phyloP scores from a whole-genome alignment of 2,329 filamentous ascomycete genomes.

The Botrytis porri region DNA sequence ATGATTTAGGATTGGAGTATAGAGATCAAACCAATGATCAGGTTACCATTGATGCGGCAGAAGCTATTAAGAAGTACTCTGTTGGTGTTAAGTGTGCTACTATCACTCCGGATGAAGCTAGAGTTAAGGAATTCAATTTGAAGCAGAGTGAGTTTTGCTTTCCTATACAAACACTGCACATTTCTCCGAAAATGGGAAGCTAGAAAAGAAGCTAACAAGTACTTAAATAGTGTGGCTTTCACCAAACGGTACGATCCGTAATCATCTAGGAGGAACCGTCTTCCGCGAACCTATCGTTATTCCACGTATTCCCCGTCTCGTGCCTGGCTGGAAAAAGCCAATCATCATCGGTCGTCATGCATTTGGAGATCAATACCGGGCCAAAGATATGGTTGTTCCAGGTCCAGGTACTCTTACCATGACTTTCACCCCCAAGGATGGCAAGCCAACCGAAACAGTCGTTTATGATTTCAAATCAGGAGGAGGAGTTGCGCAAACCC shows the following conservation, averaged over 20 bases:
- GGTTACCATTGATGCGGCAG: slow-evolving; percentile 90
- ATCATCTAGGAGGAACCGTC: slow-evolving; percentile 82
- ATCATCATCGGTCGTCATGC: slow-evolving; percentile 99
- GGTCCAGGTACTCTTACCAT: slow-evolving; percentile 87
- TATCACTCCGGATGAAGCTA: slow-evolving; percentile 95
- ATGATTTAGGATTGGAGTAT: slow-evolving; percentile 89
- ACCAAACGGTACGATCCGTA: slow-evolving; percentile 86
- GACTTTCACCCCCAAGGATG: slow-evolving; percentile 86
- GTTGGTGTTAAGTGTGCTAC: slow-evolving; percentile 99
- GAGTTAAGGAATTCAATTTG: slow-evolving; percentile 96
- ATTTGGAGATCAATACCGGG: slow-evolving; percentile 97
- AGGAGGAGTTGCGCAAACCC: slow-evolving; percentile 86
- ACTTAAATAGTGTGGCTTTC: slow-evolving; percentile 83
- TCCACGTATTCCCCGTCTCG: slow-evolving; percentile 83
- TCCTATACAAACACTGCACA: too few relatives aligned
- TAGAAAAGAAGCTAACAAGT: slow-evolving; percentile 22
- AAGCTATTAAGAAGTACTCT: slow-evolving; percentile 98
- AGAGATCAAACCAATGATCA: slow-evolving; percentile 94
- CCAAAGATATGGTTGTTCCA: slow-evolving; percentile 83
- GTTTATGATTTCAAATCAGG: slow-evolving; percentile 86
- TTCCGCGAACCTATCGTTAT: slow-evolving; percentile 99
- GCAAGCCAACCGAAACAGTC: slow-evolving; percentile 78
- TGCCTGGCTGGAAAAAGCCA: slow-evolving; percentile 97
- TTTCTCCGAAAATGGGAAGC: not conserved
- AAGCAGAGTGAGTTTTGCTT: slow-evolving; percentile 76